Base-by-base conservation (phyloP, 768 basidiomycete species). In the Amanita phalloides region DNA sequence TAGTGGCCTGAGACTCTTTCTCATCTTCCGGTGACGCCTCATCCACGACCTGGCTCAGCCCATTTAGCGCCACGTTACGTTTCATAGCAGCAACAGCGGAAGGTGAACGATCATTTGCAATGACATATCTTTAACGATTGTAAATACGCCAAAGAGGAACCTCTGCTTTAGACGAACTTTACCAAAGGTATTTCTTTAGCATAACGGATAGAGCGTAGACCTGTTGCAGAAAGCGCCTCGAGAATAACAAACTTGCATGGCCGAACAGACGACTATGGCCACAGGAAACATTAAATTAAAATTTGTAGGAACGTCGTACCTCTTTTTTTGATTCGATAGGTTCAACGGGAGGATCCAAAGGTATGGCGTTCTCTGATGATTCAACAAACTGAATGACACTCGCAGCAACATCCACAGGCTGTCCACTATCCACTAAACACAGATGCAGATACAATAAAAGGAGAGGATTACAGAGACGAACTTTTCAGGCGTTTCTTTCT, bases 201-300 rank as follows among this genome's bases (percentile, higher is more conserved):
- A 64, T 98, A 99, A 33, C 96, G 88, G 49, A 99, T 96, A 1
- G 94, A 86, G 6, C 96, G 83, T 25, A 99, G 75, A 28, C 96
- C 96, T 0, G 95, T 98, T 0, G 96, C 96, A 14, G 94, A 94
- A 30, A 99, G 79, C 0, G 94, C 91, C 67, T 99, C 96, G 8
- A 99, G 73, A 14, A 96, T 75, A 14, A 84, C 81, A 58, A 93
- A 79, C 58, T 78, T 84, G 57, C 82, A 74, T 0, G 81, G 76
- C 17, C 65, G 70, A 62, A 78, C 84, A 73, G 80, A 51, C 28
- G 55, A 41, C 58, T 56, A 21, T 9, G 20, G 17, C 11, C 9
- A 35, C 13, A 42, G 8, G 20, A 54, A 32, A 23, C 14, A 43
- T 14, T 2, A 13, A 17, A 33, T n/a, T 39, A 28, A 42, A 49